A percentile compares a stretch with the other conserved stretches of the same genome.
phyloP scores from a whole-genome alignment of 306 rosid species.

The Quercus robur region DNA sequence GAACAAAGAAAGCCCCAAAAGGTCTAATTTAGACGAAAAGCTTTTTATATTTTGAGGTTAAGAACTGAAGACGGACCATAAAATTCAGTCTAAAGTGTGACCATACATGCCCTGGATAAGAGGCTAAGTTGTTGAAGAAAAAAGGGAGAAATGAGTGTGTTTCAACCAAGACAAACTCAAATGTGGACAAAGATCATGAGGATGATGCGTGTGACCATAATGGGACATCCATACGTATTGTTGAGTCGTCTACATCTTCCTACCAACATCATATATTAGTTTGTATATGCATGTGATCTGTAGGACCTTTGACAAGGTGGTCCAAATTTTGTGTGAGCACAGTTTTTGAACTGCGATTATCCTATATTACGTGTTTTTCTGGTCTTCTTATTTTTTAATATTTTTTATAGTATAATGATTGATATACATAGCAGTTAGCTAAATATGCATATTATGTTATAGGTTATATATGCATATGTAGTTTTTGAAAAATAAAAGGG shows the following conservation, averaged over 20 bases:
- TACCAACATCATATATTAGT: not conserved
- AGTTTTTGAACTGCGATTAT: not conserved
- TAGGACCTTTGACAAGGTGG: not conserved
- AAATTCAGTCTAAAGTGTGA: not conserved
- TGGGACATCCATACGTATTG: not conserved
- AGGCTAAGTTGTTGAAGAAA: not conserved
- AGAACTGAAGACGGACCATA: not conserved
- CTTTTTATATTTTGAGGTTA: not conserved
- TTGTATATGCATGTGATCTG: not conserved
- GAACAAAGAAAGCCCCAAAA: not conserved
- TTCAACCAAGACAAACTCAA: not conserved
- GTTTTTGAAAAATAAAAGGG: too few species aligned
- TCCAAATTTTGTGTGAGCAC: not conserved
- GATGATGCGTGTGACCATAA: not conserved
- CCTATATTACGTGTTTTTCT: not conserved
- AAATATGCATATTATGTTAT: too few species aligned
- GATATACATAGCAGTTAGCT: too few species aligned
- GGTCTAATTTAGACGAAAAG: not conserved
- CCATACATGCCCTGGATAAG: constrained; percentile 8
- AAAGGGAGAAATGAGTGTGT: not conserved
- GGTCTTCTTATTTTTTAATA: too few species aligned
- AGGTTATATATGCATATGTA: too few species aligned
- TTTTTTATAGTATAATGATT: too few species aligned
- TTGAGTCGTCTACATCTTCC: not conserved
- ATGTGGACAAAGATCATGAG: not conserved